Evolutionary conservation across 208 protist genomes (phyloP).

Genomic region (Acanthamoeba lenticulata): DNA sequence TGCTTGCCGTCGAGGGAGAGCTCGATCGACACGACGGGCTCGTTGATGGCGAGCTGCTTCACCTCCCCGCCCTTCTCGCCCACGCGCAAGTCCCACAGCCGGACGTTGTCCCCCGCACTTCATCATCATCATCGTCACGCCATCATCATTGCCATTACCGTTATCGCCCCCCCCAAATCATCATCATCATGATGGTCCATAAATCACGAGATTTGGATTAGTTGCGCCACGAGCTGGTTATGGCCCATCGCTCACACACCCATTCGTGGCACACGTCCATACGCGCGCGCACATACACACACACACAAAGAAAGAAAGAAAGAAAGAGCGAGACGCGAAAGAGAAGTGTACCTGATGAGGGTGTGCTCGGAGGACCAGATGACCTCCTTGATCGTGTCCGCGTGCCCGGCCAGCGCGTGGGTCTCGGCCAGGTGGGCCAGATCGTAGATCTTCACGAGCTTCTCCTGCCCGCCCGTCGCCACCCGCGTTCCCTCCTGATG

Average conservation of each 20-base stretch:
- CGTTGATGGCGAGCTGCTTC: not conserved
- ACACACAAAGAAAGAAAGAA: not conserved
- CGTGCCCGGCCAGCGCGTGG: not conserved
- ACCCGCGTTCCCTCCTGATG: slow-evolving; percentile 85
- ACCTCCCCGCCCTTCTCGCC: slow-evolving; percentile 18
- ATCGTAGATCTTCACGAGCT: slow-evolving; percentile 93
- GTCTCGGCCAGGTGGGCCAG: slow-evolving; percentile 69
- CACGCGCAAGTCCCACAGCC: slow-evolving; percentile 92
- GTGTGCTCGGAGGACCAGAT: slow-evolving; percentile 90
- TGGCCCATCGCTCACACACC: too few species aligned
- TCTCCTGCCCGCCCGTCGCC: slow-evolving; percentile 92
- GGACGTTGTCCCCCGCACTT: slow-evolving; percentile 88
- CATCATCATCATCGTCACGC: too few species aligned
- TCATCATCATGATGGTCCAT: too few species aligned
- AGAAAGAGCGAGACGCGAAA: slow-evolving; percentile 59
- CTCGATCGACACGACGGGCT: not conserved
- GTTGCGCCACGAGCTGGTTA: too few species aligned
- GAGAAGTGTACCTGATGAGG: slow-evolving; percentile 89
- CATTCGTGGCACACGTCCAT: too few species aligned
- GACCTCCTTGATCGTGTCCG: slow-evolving; percentile 86
- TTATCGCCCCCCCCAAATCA: too few species aligned
- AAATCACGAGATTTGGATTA: too few species aligned
- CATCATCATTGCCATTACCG: too few species aligned
- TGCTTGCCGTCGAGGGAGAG: slow-evolving; percentile 35
- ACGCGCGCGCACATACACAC: too few species aligned